phyloP scores from a whole-genome alignment of 257 asterid genomes.

The Penstemon newberryi region DNA sequence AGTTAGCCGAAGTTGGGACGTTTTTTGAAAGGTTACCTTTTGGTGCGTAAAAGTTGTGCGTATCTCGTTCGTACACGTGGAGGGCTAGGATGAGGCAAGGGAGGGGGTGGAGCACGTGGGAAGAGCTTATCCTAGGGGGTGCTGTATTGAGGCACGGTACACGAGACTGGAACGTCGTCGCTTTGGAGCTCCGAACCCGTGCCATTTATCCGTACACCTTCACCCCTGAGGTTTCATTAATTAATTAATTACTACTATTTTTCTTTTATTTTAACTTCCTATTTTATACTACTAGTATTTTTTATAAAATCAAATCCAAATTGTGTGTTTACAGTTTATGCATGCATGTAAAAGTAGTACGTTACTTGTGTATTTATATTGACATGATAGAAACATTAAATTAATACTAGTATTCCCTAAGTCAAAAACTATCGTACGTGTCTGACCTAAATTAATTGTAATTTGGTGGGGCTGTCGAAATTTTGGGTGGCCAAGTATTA shows the following conservation, averaged over 20 bases:
- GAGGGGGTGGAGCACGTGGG: constrained; percentile 88
- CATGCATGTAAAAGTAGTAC: constrained; percentile 4
- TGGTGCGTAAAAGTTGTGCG: not conserved
- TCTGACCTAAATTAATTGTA: too few relatives aligned
- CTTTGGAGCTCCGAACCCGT: constrained; percentile 62
- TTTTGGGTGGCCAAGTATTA: too few relatives aligned
- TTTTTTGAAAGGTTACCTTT: not conserved
- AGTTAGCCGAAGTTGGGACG: constrained; percentile 15
- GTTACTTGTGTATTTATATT: too few relatives aligned
- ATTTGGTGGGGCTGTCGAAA: too few relatives aligned
- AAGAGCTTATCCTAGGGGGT: constrained; percentile 77
- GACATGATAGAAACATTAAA: too few relatives aligned
- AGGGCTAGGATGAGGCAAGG: constrained; percentile 45
- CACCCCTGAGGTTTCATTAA: constrained; percentile 59
- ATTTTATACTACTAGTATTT: too few relatives aligned
- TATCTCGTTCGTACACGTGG: constrained; percentile 45
- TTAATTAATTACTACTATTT: not conserved
- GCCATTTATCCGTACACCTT: constrained; percentile 41
- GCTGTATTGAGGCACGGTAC: constrained; percentile 67
- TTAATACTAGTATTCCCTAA: too few relatives aligned
- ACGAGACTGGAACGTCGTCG: constrained; percentile 70
- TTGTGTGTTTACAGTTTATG: not conserved
- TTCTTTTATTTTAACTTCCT: not conserved
- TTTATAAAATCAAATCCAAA: too few relatives aligned
- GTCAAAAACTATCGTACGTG: too few relatives aligned